phyloP scores from a whole-genome alignment of 306 rosid species.

The Glycine tomentella region DNA sequence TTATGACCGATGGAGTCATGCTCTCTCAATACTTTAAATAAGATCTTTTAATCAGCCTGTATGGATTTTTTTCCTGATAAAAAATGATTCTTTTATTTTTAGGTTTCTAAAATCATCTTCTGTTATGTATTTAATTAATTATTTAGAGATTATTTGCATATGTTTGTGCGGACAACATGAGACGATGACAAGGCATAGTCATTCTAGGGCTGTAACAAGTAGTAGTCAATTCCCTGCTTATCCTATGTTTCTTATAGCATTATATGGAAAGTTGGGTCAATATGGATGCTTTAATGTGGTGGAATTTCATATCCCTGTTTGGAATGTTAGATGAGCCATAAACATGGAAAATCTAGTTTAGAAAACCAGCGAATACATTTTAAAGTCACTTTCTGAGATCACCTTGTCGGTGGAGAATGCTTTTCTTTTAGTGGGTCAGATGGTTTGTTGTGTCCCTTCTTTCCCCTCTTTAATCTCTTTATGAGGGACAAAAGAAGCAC shows the following conservation, averaged over 20 bases:
- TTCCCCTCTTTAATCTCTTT: neutral
- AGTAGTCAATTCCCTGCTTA: neutral
- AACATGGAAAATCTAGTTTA: constrained; percentile 2
- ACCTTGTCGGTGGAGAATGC: neutral
- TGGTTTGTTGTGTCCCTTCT: neutral
- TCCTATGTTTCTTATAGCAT: neutral
- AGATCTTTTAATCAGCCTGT: too few relatives aligned
- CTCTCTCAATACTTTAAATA: too few relatives aligned
- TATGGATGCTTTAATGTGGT: neutral
- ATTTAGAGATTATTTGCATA: neutral
- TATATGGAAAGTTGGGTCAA: neutral
- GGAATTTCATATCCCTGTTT: neutral
- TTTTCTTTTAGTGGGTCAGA: neutral
- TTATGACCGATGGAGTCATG: too few relatives aligned
- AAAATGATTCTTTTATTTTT: too few relatives aligned
- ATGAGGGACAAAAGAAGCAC: neutral
- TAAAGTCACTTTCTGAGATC: constrained; percentile 12
- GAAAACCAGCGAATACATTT: neutral
- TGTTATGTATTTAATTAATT: too few relatives aligned
- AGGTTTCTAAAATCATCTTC: too few relatives aligned
- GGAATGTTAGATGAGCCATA: neutral
- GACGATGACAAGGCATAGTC: neutral
- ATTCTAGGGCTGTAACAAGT: constrained; percentile 17
- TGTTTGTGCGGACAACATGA: neutral
- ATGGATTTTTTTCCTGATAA: too few relatives aligned